Evolutionary conservation across 768 basidiomycete species (phyloP), one percentile per base, ranked within the genome.

Genomic region (Dentipellis fragilis): DNA sequence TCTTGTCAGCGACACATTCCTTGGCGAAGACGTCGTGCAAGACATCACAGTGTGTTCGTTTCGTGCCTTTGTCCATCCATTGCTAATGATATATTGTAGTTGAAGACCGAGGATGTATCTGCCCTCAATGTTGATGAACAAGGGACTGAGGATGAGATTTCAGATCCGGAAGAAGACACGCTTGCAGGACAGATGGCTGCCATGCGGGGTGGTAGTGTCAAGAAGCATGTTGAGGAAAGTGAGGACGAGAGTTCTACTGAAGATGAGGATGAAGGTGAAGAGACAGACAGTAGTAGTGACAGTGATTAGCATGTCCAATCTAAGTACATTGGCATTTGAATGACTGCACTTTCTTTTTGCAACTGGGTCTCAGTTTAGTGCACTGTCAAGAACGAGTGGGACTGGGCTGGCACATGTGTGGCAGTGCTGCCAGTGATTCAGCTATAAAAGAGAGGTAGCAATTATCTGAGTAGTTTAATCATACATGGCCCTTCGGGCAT

Each of bases 161-260:
- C 93, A 0, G 96, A 98, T 50, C 96, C 96, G 0, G 96, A 98
- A 34, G 96, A 98, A 69, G 96, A 98, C 69, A 81, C 87, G 22
- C 73, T 98, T 52, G 96, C 93, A 4, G 96, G 96, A 8, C 96
- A 99, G 75, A 95, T 98, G 91, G 93, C 94, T 5, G 83, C 84
- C 46, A 92, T 99, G 91, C 83, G 89, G 46, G 94, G 94, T 4
- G 88, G 85, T 3, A 62, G 80, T 17, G 91, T 95, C 57, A 96
- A 92, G 79, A 85, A 81, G 65, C 55, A 57, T 23, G 69, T 57
- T 14, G 73, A 69, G 34, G 78, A 65, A 19, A 81, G 80, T 42
- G 79, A 76, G 50, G 80, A 81, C 9, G 79, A 79, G 58, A 75
- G 73, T 58, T 74, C 70, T 48, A 75, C 73, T 42, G 76, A 76